These are phyloP conservation scores for Rosa chinensis DNA, from an alignment of 306 rosid species.

Conservation along the genomic window DNA sequence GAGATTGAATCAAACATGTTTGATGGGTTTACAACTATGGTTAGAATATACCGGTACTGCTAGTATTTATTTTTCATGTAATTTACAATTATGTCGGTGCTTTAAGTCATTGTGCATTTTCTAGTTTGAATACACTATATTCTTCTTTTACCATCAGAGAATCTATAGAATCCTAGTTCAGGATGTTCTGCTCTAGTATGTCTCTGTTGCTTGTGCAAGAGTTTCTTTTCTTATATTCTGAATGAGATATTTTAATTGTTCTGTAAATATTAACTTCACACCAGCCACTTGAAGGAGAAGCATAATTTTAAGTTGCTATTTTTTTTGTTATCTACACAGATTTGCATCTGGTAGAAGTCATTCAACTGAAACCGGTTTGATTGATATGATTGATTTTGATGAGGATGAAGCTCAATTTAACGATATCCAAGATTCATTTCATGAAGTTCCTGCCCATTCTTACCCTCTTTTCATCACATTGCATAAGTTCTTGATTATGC, in stretches of 20 bases:
- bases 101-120: not conserved
- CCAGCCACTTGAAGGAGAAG: not conserved
- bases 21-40: not conserved
- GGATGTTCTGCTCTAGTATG: not conserved
- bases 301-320: too few relatives aligned
- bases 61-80: not conserved
- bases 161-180: not conserved
- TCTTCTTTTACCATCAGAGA: not conserved
- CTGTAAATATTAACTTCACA: not conserved
- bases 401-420: conserved; percentile 34
- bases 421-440: conserved; percentile 46
- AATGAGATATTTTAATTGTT: too few relatives aligned
- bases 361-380: conserved; percentile 14
- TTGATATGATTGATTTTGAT: conserved; percentile 36
- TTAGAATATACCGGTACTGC: not conserved
- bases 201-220: not conserved
- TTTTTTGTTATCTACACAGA: conserved; percentile 31
- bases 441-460: conserved; percentile 33
- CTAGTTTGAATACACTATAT: not conserved
- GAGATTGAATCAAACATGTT: too few relatives aligned
- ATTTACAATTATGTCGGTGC: not conserved
- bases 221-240: not conserved
- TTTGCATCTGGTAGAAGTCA: conserved; percentile 36
- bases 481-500: conserved; percentile 59
- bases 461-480: conserved; percentile 61